Evolutionary conservation across 2,329 filamentous ascomycete species (phyloP).

Genomic region (Xylariaceae sp.): DNA sequence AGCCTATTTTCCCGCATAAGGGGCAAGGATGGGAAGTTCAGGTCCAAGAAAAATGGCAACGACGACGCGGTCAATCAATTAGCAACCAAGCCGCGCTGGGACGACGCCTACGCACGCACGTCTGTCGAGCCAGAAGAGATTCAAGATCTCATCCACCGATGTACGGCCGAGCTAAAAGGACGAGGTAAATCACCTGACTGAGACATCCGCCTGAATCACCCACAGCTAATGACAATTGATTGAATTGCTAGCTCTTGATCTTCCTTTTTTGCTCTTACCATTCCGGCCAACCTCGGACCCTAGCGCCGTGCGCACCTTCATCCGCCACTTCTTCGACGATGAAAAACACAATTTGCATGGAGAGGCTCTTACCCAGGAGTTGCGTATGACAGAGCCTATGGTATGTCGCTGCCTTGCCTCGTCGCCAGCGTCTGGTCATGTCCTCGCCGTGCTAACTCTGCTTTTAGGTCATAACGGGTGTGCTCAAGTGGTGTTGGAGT

Average conservation of each 20-base stretch:
- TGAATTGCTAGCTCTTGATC: constrained; percentile 67
- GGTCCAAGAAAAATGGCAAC: constrained; percentile 61
- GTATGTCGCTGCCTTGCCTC: constrained; percentile 47
- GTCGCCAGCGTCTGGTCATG: not conserved
- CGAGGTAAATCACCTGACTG: constrained; percentile 62
- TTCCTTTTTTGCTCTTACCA: constrained; percentile 87
- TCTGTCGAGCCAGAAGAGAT: constrained; percentile 86
- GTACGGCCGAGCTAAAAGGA: constrained; percentile 87
- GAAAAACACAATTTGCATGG: constrained; percentile 61
- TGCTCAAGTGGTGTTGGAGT: constrained; percentile 98
- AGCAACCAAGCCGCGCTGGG: constrained; percentile 72
- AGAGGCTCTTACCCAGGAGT: constrained; percentile 72
- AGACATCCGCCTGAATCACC: not conserved
- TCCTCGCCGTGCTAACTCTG: constrained; percentile 15
- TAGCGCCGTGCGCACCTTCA: constrained; percentile 84
- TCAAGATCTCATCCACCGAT: constrained; percentile 77
- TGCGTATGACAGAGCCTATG: constrained; percentile 91
- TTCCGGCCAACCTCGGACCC: constrained; percentile 92
- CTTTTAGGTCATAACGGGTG: constrained; percentile 80
- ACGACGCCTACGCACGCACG: constrained; percentile 79
- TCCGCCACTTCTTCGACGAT: constrained; percentile 89
- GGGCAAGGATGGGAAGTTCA: constrained; percentile 64
- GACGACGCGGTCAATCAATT: constrained; percentile 48
- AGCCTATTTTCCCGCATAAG: constrained; percentile 64
- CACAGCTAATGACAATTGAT: constrained; percentile 8